phyloP scores from a whole-genome alignment of 306 rosid species.

The Citrullus mucosospermus region DNA sequence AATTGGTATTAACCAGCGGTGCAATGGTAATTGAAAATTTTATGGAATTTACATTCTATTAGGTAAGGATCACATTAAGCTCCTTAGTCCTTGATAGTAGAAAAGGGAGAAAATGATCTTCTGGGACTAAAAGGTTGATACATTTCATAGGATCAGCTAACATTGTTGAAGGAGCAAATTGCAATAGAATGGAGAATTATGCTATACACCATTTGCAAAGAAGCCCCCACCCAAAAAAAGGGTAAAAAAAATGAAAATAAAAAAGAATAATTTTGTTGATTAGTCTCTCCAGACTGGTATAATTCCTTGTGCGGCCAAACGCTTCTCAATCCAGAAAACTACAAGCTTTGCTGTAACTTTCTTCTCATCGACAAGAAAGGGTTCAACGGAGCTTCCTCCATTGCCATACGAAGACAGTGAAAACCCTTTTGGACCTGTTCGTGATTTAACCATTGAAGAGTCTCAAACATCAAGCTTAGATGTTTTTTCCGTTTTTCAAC shows the following conservation, averaged over 20 bases:
- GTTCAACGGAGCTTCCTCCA: slow-evolving; percentile 77
- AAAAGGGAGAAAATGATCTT: background rate
- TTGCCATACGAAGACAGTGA: slow-evolving; percentile 64
- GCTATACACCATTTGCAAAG: slow-evolving; percentile 1
- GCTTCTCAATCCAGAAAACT: slow-evolving; percentile 89
- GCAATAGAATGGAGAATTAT: slow-evolving; percentile 1
- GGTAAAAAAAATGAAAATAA: background rate
- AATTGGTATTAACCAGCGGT: too few relatives aligned
- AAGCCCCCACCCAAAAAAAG: background rate
- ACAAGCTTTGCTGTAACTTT: slow-evolving; percentile 58
- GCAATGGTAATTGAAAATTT: background rate
- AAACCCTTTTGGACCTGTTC: slow-evolving; percentile 86
- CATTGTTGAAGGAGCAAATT: background rate
- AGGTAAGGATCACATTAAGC: background rate
- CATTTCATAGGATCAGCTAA: background rate
- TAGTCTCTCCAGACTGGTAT: slow-evolving; percentile 80
- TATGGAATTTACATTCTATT: background rate
- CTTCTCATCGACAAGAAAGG: slow-evolving; percentile 87
- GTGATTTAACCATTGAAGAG: background rate
- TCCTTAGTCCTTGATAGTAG: background rate
- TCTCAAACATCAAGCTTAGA: background rate
- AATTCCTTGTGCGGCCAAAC: slow-evolving; percentile 96
- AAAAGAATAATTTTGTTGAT: background rate
- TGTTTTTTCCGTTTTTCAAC: too few relatives aligned
- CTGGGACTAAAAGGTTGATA: background rate